These are phyloP conservation scores for Colletotrichum higginsianum DNA, from an alignment of 2,329 filamentous ascomycete species.

Conservation along the genomic window DNA sequence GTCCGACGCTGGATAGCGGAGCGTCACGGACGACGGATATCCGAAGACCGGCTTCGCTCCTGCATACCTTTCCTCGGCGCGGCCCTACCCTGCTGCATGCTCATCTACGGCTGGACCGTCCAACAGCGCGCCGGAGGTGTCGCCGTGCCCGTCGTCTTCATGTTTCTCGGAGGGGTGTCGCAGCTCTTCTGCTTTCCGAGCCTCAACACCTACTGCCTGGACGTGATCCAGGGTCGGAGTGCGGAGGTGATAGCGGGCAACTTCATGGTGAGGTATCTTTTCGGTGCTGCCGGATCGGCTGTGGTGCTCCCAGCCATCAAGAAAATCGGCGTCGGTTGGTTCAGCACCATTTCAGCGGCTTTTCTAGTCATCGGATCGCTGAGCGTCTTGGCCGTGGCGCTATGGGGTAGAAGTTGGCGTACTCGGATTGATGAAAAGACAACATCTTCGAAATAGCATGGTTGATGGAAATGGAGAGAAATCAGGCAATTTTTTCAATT, in stretches of 20 bases:
- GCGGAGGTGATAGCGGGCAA: slow-evolving; percentile 74
- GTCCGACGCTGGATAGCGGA: slow-evolving; percentile 73
- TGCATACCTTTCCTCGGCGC: slow-evolving; percentile 72
- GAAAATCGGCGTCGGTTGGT: slow-evolving; percentile 84
- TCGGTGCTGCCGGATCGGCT: slow-evolving; percentile 79
- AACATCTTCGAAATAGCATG: neutral
- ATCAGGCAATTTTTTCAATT: no score
- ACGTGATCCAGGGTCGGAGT: slow-evolving; percentile 39
- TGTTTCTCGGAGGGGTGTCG: slow-evolving; percentile 78
- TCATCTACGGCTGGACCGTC: slow-evolving; percentile 75
- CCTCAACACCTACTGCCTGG: slow-evolving; percentile 70
- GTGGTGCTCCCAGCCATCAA: slow-evolving; percentile 82
- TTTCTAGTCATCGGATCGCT: slow-evolving; percentile 44
- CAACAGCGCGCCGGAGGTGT: slow-evolving; percentile 49
- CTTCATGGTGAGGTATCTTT: slow-evolving; percentile 83
- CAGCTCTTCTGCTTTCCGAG: slow-evolving; percentile 80
- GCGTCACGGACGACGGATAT: slow-evolving; percentile 69
- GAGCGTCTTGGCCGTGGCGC: slow-evolving; percentile 33
- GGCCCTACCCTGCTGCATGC: slow-evolving; percentile 74
- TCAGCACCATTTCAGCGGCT: slow-evolving; percentile 74
- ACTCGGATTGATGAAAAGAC: slow-evolving; percentile 22
- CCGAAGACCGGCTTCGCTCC: slow-evolving; percentile 78
- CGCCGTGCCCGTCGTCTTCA: slow-evolving; percentile 72
- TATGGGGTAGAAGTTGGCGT: slow-evolving; percentile 36
- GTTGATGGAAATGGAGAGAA: neutral